phyloP scores from a whole-genome alignment of 2,329 filamentous ascomycete genomes.

The Leptosphaerulina australis region DNA sequence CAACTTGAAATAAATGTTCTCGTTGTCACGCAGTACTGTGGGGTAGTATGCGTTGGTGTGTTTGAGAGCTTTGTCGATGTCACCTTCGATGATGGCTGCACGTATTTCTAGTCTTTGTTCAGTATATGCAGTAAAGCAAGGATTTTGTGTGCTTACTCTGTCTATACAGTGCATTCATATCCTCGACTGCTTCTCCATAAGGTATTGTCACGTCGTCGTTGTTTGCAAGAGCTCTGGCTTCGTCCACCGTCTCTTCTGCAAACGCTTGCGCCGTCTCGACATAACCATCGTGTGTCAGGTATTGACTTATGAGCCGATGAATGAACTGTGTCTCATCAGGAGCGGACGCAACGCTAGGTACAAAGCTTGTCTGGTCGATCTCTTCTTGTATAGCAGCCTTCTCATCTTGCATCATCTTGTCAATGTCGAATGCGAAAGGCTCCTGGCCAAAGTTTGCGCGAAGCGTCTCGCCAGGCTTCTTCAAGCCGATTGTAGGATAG shows the following conservation, averaged over 20 bases:
- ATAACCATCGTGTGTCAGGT: constrained; percentile 92
- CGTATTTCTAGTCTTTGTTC: constrained; percentile 71
- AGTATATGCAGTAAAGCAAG: neutral
- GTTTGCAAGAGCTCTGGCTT: constrained; percentile 72
- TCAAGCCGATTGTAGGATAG: constrained; percentile 69
- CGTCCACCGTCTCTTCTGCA: constrained; percentile 75
- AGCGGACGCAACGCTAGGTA: constrained; percentile 24
- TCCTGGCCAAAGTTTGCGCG: constrained; percentile 68
- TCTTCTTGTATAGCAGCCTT: constrained; percentile 45
- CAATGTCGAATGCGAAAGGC: constrained; percentile 90
- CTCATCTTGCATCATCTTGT: constrained; percentile 68
- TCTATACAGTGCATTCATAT: constrained; percentile 83
- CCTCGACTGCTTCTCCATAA: constrained; percentile 73
- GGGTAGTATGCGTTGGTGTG: constrained; percentile 80
- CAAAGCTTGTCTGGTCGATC: constrained; percentile 32
- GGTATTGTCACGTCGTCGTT: constrained; percentile 57
- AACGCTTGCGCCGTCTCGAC: constrained; percentile 92
- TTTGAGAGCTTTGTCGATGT: constrained; percentile 89
- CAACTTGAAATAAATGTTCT: constrained; percentile 85
- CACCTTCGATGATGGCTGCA: constrained; percentile 83
- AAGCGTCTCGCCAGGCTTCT: constrained; percentile 65
- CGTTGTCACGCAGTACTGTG: constrained; percentile 76
- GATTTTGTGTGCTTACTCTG: constrained; percentile 67
- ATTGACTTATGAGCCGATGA: constrained; percentile 84
- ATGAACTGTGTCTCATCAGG: constrained; percentile 78